A percentile compares a stretch with the other conserved stretches of the same genome.
phyloP scores from a whole-genome alignment of 345 rosid genomes.

The Pelargonium nanum region DNA sequence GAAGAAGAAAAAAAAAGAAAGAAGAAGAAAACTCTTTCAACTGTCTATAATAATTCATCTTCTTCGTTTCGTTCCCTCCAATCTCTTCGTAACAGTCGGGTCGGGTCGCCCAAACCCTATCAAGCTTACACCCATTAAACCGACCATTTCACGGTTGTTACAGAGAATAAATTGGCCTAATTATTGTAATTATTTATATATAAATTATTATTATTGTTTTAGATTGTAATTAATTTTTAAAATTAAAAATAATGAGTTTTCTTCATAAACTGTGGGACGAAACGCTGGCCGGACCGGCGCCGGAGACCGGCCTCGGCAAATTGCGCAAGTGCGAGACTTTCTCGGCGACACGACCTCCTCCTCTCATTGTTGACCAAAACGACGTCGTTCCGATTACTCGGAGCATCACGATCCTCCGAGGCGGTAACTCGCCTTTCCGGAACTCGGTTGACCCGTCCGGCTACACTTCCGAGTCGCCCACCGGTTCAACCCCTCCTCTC shows the following conservation, averaged over 20 bases:
- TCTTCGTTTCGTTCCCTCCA: constrained; percentile 25
- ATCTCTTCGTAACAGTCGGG: constrained; percentile 37
- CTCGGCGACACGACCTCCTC: constrained; percentile 21
- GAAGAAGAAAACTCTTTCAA: constrained; percentile 13
- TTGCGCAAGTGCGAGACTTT: constrained; percentile 40
- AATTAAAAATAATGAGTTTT: constrained; percentile 42
- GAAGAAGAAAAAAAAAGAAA: background rate
- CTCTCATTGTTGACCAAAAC: constrained; percentile 2
- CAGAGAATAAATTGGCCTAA: constrained; percentile 5
- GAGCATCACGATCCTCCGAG: constrained; percentile 43
- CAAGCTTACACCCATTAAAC: constrained; percentile 4
- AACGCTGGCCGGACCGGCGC: constrained; percentile 66
- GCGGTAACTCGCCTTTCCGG: constrained; percentile 13
- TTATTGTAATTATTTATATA: background rate
- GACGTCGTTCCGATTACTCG: constrained; percentile 21
- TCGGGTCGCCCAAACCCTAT: constrained; percentile 9
- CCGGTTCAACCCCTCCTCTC: constrained; percentile 23
- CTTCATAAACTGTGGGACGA: constrained; percentile 74
- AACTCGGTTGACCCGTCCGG: constrained; percentile 20
- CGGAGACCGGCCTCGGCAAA: constrained; percentile 46
- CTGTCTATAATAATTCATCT: constrained; percentile 12
- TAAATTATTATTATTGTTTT: too few relatives aligned
- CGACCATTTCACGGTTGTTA: constrained; percentile 30
- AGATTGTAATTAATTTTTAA: too few relatives aligned
- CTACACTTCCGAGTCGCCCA: constrained; percentile 25